Evolutionary conservation across 108 stramenopile species (phyloP).

Genomic region (Fragilaria radians): DNA sequence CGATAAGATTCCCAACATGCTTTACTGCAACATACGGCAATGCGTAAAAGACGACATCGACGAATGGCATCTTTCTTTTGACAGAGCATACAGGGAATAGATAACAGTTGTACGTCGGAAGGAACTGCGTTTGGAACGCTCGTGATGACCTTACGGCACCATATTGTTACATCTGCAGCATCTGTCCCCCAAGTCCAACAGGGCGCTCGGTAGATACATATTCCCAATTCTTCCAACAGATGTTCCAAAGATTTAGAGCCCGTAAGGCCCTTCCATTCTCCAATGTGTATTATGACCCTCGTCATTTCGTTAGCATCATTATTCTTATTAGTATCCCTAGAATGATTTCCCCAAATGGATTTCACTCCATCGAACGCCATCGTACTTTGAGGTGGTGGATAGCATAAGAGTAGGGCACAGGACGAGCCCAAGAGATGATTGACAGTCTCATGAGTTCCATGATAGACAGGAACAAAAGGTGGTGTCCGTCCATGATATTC

Average conservation of each 20-base stretch:
- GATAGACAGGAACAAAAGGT: conserved; percentile 21
- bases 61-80: no score
- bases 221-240: conserved; percentile 3
- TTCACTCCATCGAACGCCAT: conserved; percentile 35
- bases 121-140: no score
- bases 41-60: no score
- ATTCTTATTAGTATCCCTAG: no score
- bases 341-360: conserved; percentile 21
- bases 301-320: no score
- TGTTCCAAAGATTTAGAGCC: conserved; percentile 35
- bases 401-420: conserved; percentile 37
- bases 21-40: no score
- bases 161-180: conserved; percentile 42
- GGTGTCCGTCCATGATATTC: conserved; percentile 60
- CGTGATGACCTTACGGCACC: no score
- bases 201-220: conserved; percentile 15
- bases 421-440: background rate
- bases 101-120: no score
- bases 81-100: no score
- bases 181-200: conserved; percentile 52
- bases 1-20: no score
- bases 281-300: conserved; percentile 33
- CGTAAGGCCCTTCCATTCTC: conserved; percentile 53
- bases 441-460: conserved; percentile 2
- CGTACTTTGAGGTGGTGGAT: conserved; percentile 45